Percentiles rank a stretch among this genome's conserved stretches.
phyloP scores from a whole-genome alignment of 805 yeast genomes.

The Ogataea paraovalis region DNA sequence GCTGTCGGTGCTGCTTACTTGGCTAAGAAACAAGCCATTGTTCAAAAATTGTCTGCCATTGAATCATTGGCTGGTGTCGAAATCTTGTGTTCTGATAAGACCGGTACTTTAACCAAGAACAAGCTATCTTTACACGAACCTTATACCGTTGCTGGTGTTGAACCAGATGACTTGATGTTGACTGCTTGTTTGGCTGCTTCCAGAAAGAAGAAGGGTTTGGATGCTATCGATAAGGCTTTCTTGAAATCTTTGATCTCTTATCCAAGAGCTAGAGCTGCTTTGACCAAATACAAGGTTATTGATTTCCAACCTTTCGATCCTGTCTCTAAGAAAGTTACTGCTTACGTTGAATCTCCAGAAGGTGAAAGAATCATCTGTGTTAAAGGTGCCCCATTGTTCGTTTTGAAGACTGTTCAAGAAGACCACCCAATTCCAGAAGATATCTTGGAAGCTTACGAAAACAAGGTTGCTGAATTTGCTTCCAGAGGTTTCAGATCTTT shows the following conservation, averaged over 20 bases:
- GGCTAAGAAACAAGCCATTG: conserved; percentile 96
- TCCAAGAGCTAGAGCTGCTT: conserved; percentile 88
- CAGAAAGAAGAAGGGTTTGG: conserved; percentile 92
- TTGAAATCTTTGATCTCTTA: conserved; percentile 76
- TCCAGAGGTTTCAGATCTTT: conserved; percentile 96
- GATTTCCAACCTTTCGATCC: conserved; percentile 97
- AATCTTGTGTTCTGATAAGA: conserved; percentile 95
- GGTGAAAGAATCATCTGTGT: conserved; percentile 93
- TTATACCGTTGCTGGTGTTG: conserved; percentile 96
- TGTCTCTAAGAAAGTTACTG: conserved; percentile 92
- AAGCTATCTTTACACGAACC: conserved; percentile 95
- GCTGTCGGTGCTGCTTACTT: conserved; percentile 99
- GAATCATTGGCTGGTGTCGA: conserved; percentile 98
- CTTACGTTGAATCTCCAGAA: conserved; percentile 89
- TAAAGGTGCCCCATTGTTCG: conserved; percentile 96
- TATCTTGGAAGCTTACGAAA: conserved; percentile 87
- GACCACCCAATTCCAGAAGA: conserved; percentile 94
- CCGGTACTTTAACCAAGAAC: conserved; percentile 98
- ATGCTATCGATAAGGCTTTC: conserved; percentile 92
- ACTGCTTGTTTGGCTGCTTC: conserved; percentile 94
- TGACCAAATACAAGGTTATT: conserved; percentile 85
- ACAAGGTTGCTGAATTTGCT: conserved; percentile 95
- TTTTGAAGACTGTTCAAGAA: conserved; percentile 91
- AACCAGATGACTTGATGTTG: conserved; percentile 89
- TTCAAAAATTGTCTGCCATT: conserved; percentile 93